Conservation (phyloP, 768 basidiomycete genomes). For the Amanita jacksonii region DNA sequence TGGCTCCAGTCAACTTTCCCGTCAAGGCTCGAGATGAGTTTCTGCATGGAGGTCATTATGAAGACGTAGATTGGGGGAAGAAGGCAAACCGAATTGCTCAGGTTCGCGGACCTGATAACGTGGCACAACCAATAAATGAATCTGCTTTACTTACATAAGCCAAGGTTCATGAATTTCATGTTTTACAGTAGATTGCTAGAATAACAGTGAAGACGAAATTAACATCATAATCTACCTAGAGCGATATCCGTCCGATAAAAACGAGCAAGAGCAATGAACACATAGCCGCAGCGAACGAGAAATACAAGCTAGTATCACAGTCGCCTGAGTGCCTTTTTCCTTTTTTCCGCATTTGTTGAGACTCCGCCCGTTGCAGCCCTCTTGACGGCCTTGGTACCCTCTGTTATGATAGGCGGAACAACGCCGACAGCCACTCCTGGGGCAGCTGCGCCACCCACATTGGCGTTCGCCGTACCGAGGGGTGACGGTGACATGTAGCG, state of each 20-base stretch:
- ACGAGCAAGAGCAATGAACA: neutral
- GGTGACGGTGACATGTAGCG: slow-evolving; percentile 63
- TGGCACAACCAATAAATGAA: neutral
- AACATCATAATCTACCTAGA: neutral
- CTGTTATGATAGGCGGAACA: slow-evolving; percentile 21
- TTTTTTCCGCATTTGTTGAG: slow-evolving; percentile 58
- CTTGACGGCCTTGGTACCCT: slow-evolving; percentile 57
- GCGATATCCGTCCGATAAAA: neutral
- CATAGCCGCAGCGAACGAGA: too few species aligned
- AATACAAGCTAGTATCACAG: slow-evolving; percentile 28
- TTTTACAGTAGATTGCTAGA: slow-evolving; percentile 3
- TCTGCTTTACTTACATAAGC: slow-evolving; percentile 1
- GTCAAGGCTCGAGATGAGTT: neutral
- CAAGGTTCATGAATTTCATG: neutral
- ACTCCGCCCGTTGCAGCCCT: slow-evolving; percentile 47
- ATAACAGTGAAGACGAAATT: neutral
- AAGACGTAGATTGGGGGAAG: neutral
- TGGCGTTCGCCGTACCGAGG: slow-evolving; percentile 61
- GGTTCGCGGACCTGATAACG: neutral
- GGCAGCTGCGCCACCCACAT: slow-evolving; percentile 36
- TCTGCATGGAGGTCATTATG: neutral
- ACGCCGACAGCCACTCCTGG: slow-evolving; percentile 26
- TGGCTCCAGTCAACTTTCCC: slow-evolving; percentile 49
- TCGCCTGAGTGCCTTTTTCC: slow-evolving; percentile 83
- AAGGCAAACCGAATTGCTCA: neutral